Evolutionary conservation across 1,139 yeast genomes (phyloP).

Genomic region (Geotrichum europaeum): DNA sequence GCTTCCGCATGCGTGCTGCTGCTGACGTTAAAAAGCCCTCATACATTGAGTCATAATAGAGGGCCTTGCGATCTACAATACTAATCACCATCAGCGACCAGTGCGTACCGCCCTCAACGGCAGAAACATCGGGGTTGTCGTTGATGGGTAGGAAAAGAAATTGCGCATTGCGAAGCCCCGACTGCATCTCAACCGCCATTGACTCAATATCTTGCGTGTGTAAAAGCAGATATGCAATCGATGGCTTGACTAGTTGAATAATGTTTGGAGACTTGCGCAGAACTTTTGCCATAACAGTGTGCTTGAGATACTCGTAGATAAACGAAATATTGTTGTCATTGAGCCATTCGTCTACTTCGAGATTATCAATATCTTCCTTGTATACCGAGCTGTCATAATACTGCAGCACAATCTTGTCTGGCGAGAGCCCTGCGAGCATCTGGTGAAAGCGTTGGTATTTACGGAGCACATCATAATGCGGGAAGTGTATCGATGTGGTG

Average conservation of each 20-base stretch:
- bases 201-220: slow-evolving; percentile 28
- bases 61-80: slow-evolving; percentile 37
- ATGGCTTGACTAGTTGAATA: slow-evolving; percentile 37
- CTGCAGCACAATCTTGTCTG: slow-evolving; percentile 20
- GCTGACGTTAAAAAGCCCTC: slow-evolving; percentile 37
- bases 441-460: not conserved
- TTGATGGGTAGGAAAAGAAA: slow-evolving; percentile 49
- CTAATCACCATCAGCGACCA: slow-evolving; percentile 49
- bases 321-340: slow-evolving; percentile 66
- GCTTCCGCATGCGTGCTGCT: slow-evolving; percentile 28
- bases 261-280: slow-evolving; percentile 14
- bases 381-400: slow-evolving; percentile 43
- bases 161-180: slow-evolving; percentile 35
- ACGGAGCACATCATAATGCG: slow-evolving; percentile 4
- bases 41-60: slow-evolving; percentile 44
- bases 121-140: slow-evolving; percentile 45
- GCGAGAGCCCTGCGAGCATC: not conserved
- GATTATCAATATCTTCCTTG: slow-evolving; percentile 42
- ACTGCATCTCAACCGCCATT: slow-evolving; percentile 42
- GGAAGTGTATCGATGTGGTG: slow-evolving; percentile 4
- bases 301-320: slow-evolving; percentile 53
- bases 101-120: slow-evolving; percentile 48
- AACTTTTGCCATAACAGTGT: slow-evolving; percentile 20
- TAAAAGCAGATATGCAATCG: slow-evolving; percentile 38
- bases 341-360: slow-evolving; percentile 59